Evolutionary conservation across 345 rosid species (phyloP), one percentile per base, ranked within the genome.

Genomic region (Citrus australasica): DNA sequence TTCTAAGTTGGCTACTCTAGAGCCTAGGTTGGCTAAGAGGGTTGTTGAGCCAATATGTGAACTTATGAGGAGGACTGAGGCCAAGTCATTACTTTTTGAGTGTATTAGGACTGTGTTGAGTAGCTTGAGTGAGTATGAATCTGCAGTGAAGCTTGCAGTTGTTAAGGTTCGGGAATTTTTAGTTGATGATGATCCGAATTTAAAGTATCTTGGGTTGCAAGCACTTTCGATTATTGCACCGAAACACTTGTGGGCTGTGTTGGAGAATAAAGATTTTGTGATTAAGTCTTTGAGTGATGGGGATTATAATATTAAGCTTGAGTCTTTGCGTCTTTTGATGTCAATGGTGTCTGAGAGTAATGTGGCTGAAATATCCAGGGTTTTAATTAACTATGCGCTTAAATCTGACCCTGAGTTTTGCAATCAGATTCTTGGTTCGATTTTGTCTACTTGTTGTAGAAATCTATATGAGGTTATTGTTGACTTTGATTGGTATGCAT

Each of bases 401-500:
- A 96, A 94, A 86, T 94, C 99, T 73, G 98, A 92, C 74, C 92
- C 91, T 48, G 89, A 80, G 75, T 96, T 96, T 84, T 91, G 97
- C 84, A 93, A 96, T 78, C 88, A 88, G 89, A 92, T 96, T 84
- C 90, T 96, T 75, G 90, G 88, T 71, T 92, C 98, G 32, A 83
- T 96, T 81, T 83, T 96, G 71, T 84, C 91, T 8, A 87, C 94
- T 55, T 94, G 98, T 82, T 80, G 82, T 66, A 80, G 85, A 79
- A 92, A 92, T 81, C 72, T 92, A 5, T 94, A 92, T 76, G 98
- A 91, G 83, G 87, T 92, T 64, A 67, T 96, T 56, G 81, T 85
- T 76, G 98, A 96, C 79, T 96, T 96, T 75, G 97, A 94, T 83
- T 94, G 98, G 98, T 96, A 94, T 81, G 90, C 86, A 42, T 90